Evolutionary conservation across 2,329 filamentous ascomycete genomes (phyloP), one percentile per base, ranked within the genome.

Genomic region (Aspergillus puulaauensis): DNA sequence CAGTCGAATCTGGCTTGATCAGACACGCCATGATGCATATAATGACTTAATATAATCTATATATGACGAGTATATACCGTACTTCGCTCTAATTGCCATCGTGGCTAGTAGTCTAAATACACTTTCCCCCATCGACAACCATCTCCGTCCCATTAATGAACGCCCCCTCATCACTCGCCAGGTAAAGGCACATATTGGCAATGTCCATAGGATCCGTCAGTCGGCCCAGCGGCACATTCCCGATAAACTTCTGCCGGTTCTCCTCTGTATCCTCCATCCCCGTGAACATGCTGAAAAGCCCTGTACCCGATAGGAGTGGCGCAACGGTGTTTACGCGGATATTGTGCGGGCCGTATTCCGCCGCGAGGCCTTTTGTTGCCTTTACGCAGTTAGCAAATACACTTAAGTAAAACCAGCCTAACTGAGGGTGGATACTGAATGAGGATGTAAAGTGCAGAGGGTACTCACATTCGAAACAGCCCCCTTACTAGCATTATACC

Each of bases 61-160:
- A 11, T 9, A 31, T 31, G 27, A 31, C 27, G 27, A 31, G 27
- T 31, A 31, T 31, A 31, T 31, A n/a, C 27, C 14, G 1, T 35
- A 11, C 6, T n/a, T 19, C 14, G 27, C 8, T 33, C 14, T 31
- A 31, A 46, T 12, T n/a, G 6, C 43, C 23, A 46, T 12, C 6
- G 21, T 33, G 12, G 14, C 19, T 4, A 19, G 24, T 9, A 17
- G 19, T n/a, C 59, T 65, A 75, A 52, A 75, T 69, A 64, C 73
- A 75, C 59, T 75, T 78, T 27, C 82, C 82, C 41, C 84, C 84
- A 73, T 86, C 83, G 44, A 88, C 83, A 53, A 89, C 83, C 60
- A 91, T 76, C 61, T 89, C 87, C n/a, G 87, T 80, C 0, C 89
- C 89, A 0, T 88, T 90, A 61, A 92, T 83, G 65, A 91, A 91